Percentiles rank a stretch among this genome's conserved stretches.
These are phyloP conservation scores for Naganishia randhawae DNA, from an alignment of 768 basidiomycete species.

Conservation along the genomic window DNA sequence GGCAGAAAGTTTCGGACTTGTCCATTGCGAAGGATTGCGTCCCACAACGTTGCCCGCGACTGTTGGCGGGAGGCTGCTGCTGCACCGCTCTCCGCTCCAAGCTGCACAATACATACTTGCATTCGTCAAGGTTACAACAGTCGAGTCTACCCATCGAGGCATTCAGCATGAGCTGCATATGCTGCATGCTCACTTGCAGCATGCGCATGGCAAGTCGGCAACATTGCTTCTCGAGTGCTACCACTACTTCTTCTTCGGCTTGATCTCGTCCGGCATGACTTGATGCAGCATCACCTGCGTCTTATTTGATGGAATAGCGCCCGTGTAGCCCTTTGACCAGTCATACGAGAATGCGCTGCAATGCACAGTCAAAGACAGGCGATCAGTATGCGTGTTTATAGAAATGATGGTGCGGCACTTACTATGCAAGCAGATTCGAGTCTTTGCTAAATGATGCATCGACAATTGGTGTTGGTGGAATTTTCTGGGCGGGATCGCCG, in stretches of 20 bases:
- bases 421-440: constrained; percentile 82
- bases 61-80: too few species aligned
- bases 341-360: constrained; percentile 74
- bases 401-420: constrained; percentile 16
- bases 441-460: constrained; percentile 80
- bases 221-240: too few species aligned
- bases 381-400: not conserved
- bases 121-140: too few species aligned
- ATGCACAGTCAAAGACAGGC: not conserved
- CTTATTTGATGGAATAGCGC: constrained; percentile 62
- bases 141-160: too few species aligned
- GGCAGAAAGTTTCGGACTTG: too few species aligned
- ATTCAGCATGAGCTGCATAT: too few species aligned
- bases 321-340: constrained; percentile 87
- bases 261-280: constrained; percentile 54
- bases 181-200: too few species aligned
- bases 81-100: too few species aligned
- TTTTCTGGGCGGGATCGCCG: constrained; percentile 40
- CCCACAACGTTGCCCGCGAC: too few species aligned
- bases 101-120: too few species aligned
- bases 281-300: constrained; percentile 55
- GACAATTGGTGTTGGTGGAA: constrained; percentile 61
- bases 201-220: too few species aligned
- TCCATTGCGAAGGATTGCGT: too few species aligned
- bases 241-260: constrained; percentile 46